Percentiles rank a stretch among this genome's conserved stretches.
These are phyloP conservation scores for Gilbertella persicaria DNA, from an alignment of 371 early-diverging fungal species.

Conservation along the genomic window DNA sequence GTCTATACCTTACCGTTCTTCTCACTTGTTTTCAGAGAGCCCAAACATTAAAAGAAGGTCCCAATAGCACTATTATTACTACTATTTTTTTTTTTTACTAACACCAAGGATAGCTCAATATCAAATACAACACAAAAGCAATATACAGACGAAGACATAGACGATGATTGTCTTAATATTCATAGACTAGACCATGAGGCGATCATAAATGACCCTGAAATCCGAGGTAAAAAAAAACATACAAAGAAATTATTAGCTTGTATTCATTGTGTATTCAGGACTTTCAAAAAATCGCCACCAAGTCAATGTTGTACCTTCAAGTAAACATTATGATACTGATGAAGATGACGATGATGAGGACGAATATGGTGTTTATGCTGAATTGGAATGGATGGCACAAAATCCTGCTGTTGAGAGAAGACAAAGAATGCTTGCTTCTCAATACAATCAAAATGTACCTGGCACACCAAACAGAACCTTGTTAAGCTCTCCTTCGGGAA, in stretches of 20 bases:
- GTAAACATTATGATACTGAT: neutral
- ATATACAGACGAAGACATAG: neutral
- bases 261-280: too few relatives aligned
- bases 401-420: conserved; percentile 7
- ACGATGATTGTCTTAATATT: conserved; percentile 2
- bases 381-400: conserved; percentile 11
- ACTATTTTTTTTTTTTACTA: too few relatives aligned
- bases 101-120: too few relatives aligned
- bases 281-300: too few relatives aligned
- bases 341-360: conserved; percentile 8
- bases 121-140: neutral
- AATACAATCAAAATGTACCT: neutral
- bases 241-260: too few relatives aligned
- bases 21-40: too few relatives aligned
- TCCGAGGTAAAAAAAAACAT: conserved; percentile 8
- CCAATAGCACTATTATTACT: too few relatives aligned
- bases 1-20: too few relatives aligned
- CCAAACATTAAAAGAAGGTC: too few relatives aligned
- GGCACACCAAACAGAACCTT: too few relatives aligned
- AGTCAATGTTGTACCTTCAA: too few relatives aligned
- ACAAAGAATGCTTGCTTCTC: conserved; percentile 1
- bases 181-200: conserved; percentile 15
- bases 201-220: conserved; percentile 11
- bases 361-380: conserved; percentile 6
- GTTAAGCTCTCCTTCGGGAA: too few relatives aligned